phyloP scores from a whole-genome alignment of 1,284 basidiomycete species.

The Pseudomicrostroma phylloplanum region DNA sequence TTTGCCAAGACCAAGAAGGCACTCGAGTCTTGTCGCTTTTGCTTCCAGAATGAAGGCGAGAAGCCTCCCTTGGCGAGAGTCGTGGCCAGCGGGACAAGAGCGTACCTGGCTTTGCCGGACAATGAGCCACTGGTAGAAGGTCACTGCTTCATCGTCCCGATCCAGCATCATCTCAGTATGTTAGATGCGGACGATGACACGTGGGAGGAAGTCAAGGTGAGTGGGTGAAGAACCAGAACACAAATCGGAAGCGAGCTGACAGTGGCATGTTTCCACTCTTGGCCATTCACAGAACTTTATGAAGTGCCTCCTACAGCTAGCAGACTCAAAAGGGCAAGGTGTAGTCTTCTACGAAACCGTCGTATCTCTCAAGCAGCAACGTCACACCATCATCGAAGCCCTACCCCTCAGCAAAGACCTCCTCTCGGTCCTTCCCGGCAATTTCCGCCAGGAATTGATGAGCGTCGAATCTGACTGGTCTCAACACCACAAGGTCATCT shows the following conservation, averaged over 20 bases:
- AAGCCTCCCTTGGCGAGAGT: constrained; percentile 65
- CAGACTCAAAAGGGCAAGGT: constrained; percentile 70
- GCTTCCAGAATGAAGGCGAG: constrained; percentile 50
- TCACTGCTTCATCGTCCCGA: constrained; percentile 90
- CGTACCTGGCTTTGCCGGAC: constrained; percentile 78
- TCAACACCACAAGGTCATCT: constrained; percentile 91
- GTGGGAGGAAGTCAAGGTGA: constrained; percentile 59
- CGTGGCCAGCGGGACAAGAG: constrained; percentile 80
- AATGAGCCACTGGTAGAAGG: constrained; percentile 78
- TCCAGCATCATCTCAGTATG: constrained; percentile 75
- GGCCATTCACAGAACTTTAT: constrained; percentile 74
- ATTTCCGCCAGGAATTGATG: constrained; percentile 89
- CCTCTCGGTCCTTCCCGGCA: constrained; percentile 78
- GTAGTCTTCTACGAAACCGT: constrained; percentile 93
- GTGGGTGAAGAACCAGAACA: background rate
- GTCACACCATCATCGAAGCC: constrained; percentile 82
- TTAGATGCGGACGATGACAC: constrained; percentile 94
- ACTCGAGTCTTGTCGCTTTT: constrained; percentile 67
- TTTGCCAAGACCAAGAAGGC: constrained; percentile 90
- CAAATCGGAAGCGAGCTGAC: too few species aligned
- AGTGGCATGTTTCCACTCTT: background rate
- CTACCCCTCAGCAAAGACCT: constrained; percentile 79
- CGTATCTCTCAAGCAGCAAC: constrained; percentile 73
- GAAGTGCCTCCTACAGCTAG: constrained; percentile 96
- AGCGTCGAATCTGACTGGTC: constrained; percentile 92